Evolutionary conservation across 2,329 filamentous ascomycete species (phyloP), one percentile per base, ranked within the genome.

Genomic region (Fusarium sambucinum): DNA sequence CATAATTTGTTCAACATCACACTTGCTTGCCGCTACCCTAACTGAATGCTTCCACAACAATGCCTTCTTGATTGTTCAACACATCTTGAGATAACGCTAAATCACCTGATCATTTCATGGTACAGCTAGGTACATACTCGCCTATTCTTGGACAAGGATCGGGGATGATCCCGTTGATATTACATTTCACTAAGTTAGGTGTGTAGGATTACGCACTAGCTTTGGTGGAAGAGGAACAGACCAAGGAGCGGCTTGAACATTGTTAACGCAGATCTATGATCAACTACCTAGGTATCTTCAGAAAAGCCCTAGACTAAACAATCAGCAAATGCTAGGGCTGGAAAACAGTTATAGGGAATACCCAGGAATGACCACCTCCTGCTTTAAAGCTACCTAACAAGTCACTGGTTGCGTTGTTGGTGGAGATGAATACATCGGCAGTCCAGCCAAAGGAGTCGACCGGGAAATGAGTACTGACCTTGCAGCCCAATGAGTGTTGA

Each of bases 71-170:
- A 59, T 63, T 21, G 32, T 30, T 51, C 17, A 46, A 48, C 60
- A 65, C 48, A 38, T 21, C 40, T 19, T 48, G n/a, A 29, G 25
- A 51, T 48, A 51, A 62, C 72, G 67, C 69, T 71, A 74, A 73
- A 72, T 74, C 71, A 74, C 73, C 71, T 73, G 71, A 74, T 74
- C 69, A 55, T 61, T 67, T 17, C 12, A 38, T 19, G 50, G 62
- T 63, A 67, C 59, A 63, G 48, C 52, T 50, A 50, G 32, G 35
- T 14, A 21, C 53, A 14, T 25, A 25, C 56, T 60, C 63, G 63
- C 69, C 66, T 60, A 71, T 71, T 62, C 62, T 54, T 59, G 47
- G 47, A 61, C 70, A 68, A 67, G 71, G 68, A 54, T 74, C 71
- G 72, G 73, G 71, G 57, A 74, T 58, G 61, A 33, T 66, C 68